Conservation (phyloP, 441 rosid species). For the Syzygium syzygioides region DNA sequence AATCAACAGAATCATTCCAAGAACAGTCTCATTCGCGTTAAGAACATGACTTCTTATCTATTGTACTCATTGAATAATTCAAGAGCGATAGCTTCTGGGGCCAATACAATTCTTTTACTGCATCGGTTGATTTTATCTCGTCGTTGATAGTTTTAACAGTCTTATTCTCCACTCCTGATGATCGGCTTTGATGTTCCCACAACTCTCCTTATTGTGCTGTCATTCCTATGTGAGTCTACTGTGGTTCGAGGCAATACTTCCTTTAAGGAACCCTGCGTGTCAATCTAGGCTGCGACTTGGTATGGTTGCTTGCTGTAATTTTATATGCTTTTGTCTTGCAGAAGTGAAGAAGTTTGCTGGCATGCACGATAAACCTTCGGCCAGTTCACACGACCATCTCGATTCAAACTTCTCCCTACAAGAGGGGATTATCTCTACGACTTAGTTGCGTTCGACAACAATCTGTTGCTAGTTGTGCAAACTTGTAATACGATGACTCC, state of each 20-base stretch:
- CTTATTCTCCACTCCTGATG: neutral
- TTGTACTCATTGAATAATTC: too few species aligned
- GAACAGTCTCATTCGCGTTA: too few species aligned
- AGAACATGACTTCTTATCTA: neutral
- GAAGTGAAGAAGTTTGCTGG: neutral
- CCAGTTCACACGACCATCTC: neutral
- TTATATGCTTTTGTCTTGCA: neutral
- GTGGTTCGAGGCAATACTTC: neutral
- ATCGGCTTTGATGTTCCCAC: neutral
- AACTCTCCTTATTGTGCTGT: too few species aligned
- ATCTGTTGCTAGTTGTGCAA: neutral
- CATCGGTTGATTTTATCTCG: neutral
- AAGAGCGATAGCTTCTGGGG: neutral
- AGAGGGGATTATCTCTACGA: neutral
- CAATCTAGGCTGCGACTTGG: neutral
- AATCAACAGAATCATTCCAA: neutral
- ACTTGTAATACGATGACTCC: neutral
- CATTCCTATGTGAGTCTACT: neutral
- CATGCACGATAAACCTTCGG: neutral
- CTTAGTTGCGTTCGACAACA: neutral
- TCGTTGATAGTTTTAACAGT: too few species aligned
- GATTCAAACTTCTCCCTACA: neutral
- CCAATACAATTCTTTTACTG: neutral
- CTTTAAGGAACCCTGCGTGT: neutral
- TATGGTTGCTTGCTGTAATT: neutral